Evolutionary conservation across 2,329 filamentous ascomycete species (phyloP).

Genomic region (Trichoderma atroviride): DNA sequence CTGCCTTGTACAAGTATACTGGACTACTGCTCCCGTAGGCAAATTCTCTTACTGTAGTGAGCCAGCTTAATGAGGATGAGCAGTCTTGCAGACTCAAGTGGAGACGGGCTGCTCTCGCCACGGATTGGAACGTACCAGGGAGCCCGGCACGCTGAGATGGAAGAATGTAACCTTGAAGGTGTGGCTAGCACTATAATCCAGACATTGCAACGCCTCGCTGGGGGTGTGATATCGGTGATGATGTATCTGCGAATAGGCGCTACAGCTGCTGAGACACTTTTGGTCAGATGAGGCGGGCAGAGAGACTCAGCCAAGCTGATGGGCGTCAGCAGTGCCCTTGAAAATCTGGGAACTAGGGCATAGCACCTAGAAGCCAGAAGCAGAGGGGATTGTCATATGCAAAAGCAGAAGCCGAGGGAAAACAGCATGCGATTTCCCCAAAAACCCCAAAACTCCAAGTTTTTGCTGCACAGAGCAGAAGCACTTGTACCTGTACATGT

Average conservation of each 20-base stretch:
- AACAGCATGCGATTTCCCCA: neutral
- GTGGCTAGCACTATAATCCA: neutral
- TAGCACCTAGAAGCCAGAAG: neutral
- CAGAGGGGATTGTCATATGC: conserved; percentile 6
- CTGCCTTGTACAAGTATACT: neutral
- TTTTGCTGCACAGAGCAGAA: neutral
- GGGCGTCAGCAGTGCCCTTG: neutral
- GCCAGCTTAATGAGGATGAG: conserved; percentile 7
- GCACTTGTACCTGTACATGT: neutral
- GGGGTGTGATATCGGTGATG: neutral
- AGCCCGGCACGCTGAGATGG: neutral
- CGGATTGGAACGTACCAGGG: neutral
- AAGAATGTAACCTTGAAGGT: neutral
- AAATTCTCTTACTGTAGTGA: neutral
- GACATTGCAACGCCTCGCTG: neutral
- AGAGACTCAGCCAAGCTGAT: neutral
- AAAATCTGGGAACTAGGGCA: neutral
- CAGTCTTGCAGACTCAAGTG: conserved; percentile 8
- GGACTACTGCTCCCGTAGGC: neutral
- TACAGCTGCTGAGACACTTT: neutral
- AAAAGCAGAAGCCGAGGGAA: conserved; percentile 16
- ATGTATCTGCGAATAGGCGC: no score
- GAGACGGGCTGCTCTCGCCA: neutral
- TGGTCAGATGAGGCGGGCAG: neutral
- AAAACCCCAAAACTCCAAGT: neutral